Conservation (phyloP, 2,329 filamentous ascomycete species). For the Alternaria incomplexa region DNA sequence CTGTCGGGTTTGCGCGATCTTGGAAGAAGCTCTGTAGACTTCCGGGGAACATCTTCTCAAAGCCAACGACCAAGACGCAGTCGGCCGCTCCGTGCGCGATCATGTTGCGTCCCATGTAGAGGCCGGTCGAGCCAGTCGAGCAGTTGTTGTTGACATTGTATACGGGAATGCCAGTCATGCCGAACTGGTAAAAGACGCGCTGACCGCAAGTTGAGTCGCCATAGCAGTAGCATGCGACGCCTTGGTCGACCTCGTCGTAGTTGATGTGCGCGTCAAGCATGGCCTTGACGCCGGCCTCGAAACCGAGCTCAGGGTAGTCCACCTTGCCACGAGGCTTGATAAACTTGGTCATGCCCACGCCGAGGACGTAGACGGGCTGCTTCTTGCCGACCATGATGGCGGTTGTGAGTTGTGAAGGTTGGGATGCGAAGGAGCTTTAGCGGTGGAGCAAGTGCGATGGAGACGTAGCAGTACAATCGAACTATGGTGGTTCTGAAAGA, state of each 20-base stretch:
- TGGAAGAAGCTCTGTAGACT: constrained; percentile 83
- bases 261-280: constrained; percentile 84
- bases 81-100: constrained; percentile 82
- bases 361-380: constrained; percentile 80
- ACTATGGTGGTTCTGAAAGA: neutral
- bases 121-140: constrained; percentile 89
- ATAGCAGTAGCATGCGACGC: constrained; percentile 97
- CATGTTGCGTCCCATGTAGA: constrained; percentile 82
- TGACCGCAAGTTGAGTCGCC: constrained; percentile 94
- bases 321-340: constrained; percentile 95
- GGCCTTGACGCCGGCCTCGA: constrained; percentile 89
- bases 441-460: constrained; percentile 2
- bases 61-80: constrained; percentile 89
- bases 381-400: constrained; percentile 59
- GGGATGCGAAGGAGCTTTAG: neutral
- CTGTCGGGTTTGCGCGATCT: constrained; percentile 81
- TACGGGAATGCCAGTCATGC: constrained; percentile 94
- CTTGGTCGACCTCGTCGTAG: constrained; percentile 95
- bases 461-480: neutral
- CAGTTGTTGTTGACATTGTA: constrained; percentile 99
- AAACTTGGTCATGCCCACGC: constrained; percentile 99
- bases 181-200: constrained; percentile 98
- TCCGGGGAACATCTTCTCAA: constrained; percentile 98
- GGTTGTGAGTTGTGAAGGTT: constrained; percentile 6
- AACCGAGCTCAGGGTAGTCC: constrained; percentile 93